Base-by-base conservation (phyloP, 2,329 filamentous ascomycete species). In the Alternaria postmessia region DNA sequence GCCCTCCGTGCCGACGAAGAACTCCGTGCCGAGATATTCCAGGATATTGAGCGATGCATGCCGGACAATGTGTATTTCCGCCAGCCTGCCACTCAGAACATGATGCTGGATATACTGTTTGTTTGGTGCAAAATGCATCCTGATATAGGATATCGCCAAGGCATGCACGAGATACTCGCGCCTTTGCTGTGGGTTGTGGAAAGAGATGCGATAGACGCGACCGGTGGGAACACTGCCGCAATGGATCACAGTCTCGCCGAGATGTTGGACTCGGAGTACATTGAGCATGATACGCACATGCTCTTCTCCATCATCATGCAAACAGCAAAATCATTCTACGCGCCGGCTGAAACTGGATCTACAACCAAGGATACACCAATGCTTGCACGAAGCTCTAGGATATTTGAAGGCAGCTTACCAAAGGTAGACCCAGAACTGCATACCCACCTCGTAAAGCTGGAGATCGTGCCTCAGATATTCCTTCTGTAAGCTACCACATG, bases 141-240 rank as follows among this genome's bases (percentile, higher is more conserved):
- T 2, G 88, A 90, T 67, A 85, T 93, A 54, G 93, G 93, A 16
- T 99, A 99, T 76, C 88, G 95, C n/a, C 95, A 99, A 81, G 95
- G 95, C 11, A 99, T 99, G 94, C 95, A 99, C 76, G 95, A 99
- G 79, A 83, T 99, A 43, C 84, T 98, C 14, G 95, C 95, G 0
- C 94, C 95, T 0, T 88, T 99, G 38, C 82, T 97, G 7, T 93
- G 93, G 85, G 91, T 93, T 2, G 82, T 98, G 6, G 88, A 94
- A 68, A 85, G 89, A 68, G 95, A 99, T 80, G 90, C 94, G 7
- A 82, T 97, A 51, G 85, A 91, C 54, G 43, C 64, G 9, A 61
- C 61, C 9, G 72, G 69, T 57, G 72, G 56, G 16, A 62, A 71
- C 11, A 41, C 41, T 9, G 60, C 56, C n/a, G 73, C 74, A 3